Conservation (phyloP, 495 filamentous ascomycete species). For the Tirmania nivea region DNA sequence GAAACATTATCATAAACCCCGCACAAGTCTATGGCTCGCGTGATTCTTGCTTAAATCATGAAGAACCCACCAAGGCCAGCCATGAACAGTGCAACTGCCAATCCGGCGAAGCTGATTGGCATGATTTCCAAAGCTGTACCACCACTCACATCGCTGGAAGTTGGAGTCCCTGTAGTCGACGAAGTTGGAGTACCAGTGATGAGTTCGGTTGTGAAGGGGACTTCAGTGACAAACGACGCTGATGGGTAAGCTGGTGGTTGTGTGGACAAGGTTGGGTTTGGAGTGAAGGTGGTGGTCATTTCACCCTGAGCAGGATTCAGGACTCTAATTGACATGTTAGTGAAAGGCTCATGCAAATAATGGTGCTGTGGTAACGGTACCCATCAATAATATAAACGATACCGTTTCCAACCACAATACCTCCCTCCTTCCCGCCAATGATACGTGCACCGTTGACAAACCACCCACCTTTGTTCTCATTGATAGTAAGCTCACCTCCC, state of each 20-base stretch:
- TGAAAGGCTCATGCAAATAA: neutral
- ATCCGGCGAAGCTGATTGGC: no score
- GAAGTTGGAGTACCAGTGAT: slow-evolving; percentile 18
- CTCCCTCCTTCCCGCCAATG: slow-evolving; percentile 20
- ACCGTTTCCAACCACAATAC: slow-evolving; percentile 43
- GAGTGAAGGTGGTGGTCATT: neutral
- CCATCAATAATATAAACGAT: slow-evolving; percentile 45
- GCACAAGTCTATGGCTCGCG: no score
- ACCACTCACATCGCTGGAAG: no score
- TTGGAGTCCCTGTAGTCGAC: neutral
- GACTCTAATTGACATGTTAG: neutral
- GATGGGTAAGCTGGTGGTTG: slow-evolving; percentile 31
- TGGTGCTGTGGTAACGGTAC: slow-evolving; percentile 9
- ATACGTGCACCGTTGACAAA: slow-evolving; percentile 32
- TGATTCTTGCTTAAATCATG: no score
- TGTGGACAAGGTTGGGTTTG: slow-evolving; percentile 6
- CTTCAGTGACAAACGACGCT: slow-evolving; percentile 23
- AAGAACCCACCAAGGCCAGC: no score
- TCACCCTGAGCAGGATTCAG: neutral
- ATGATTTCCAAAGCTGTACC: no score
- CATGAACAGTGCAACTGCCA: no score
- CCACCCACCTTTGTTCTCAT: slow-evolving; percentile 24
- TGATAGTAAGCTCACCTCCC: slow-evolving; percentile 31
- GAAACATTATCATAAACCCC: no score
- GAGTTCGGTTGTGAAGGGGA: slow-evolving; percentile 27